Evolutionary conservation across 805 yeast genomes (phyloP).

Genomic region (Yamadazyma sp.): DNA sequence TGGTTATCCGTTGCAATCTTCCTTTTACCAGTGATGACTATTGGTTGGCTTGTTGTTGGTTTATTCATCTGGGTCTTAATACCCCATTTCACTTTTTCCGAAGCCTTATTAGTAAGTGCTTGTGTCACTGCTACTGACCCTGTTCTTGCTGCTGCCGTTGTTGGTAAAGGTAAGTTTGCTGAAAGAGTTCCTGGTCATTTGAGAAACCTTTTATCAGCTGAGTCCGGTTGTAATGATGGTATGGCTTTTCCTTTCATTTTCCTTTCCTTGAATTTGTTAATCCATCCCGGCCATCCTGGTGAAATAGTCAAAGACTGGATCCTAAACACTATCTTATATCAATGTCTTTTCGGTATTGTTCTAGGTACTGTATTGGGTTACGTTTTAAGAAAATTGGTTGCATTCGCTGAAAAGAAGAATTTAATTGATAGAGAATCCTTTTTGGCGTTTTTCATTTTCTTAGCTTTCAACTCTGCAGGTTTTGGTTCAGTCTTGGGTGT

Average conservation of each 20-base stretch:
- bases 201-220: conserved; percentile 78
- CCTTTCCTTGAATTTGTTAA: conserved; percentile 64
- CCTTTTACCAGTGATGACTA: conserved; percentile 83
- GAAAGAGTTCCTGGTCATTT: conserved; percentile 90
- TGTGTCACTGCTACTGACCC: conserved; percentile 96
- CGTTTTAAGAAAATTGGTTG: conserved; percentile 63
- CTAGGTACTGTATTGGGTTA: conserved; percentile 75
- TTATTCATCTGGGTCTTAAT: conserved; percentile 75
- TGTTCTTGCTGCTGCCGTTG: conserved; percentile 91
- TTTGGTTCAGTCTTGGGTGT: conserved; percentile 84
- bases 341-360: conserved; percentile 75
- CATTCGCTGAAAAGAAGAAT: conserved; percentile 64
- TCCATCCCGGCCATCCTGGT: conserved; percentile 62
- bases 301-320: conserved; percentile 81
- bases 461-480: conserved; percentile 85
- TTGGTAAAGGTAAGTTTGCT: conserved; percentile 91
- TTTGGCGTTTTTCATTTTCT: conserved; percentile 75
- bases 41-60: conserved; percentile 84
- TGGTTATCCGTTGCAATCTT: conserved; percentile 74
- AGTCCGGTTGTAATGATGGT: conserved; percentile 90
- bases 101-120: conserved; percentile 72
- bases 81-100: conserved; percentile 68
- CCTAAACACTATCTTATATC: conserved; percentile 70
- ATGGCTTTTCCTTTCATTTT: conserved; percentile 91
- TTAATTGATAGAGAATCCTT: conserved; percentile 87